Base-by-base conservation (phyloP, 2,329 filamentous ascomycete genomes). In the Talaromyces marneffei region DNA sequence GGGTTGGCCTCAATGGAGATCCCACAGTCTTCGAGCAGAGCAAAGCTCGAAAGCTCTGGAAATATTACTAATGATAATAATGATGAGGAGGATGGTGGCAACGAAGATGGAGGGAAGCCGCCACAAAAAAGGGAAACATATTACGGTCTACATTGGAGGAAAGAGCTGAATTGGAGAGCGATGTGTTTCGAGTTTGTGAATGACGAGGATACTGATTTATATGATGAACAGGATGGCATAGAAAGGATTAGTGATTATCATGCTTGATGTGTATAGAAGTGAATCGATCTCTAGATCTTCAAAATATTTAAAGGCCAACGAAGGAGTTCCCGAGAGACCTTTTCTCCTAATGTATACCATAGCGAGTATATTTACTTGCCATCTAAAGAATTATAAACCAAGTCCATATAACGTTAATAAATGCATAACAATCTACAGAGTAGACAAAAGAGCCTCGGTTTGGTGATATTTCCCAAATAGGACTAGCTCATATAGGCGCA, bases 91-190 rank as follows among this genome's bases (percentile, higher is more conserved):
- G 29, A 54, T 18, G 31, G 12, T 37, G 20, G 29, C 8, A 63
- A 65, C 35, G 65, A 65, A n/a, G 62, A 66, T 23, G 59, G 61
- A 37, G 12, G 46, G 20, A 33, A 14, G 46, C 14, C 63, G 58
- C 25, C 31, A 67, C 29, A 33, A 60, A 59, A 65, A 3, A 63
- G 70, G 14, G 48, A 50, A 1, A 54, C 54, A 4, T 75, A 75
- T 58, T 86, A 87, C 66, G 85, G 85, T 18, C 74, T 88, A 40
- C 86, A 86, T 73, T 87, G 85, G 85, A 80, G 85, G 56, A 82
- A 83, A 61, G 81, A 82, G 67, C 66, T 82, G 62, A 82, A 82
- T 64, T 82, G 79, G 79, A 73, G 78, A 37, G 74, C 77, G 10
- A 68, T 81, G 52, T 78, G 76, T 1, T 82, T 80, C 68, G 75